These are phyloP conservation scores for Spizellomyces punctatus DNA, from an alignment of 192 early-diverging fungal species.

Conservation along the genomic window DNA sequence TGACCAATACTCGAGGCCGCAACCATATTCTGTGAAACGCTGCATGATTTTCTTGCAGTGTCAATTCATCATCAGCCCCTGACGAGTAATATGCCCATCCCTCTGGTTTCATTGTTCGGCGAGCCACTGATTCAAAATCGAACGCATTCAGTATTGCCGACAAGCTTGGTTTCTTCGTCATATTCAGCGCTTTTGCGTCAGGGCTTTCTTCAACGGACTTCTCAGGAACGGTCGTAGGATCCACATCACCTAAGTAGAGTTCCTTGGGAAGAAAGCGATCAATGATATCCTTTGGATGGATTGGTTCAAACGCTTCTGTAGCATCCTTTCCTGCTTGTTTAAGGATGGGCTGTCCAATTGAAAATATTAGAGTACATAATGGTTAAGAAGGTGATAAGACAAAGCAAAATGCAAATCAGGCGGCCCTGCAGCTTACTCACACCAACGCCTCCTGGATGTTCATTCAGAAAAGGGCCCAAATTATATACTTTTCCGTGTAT, in stretches of 20 bases:
- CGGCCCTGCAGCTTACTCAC: not conserved
- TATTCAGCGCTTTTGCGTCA: constrained; percentile 29
- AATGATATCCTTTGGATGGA: constrained; percentile 72
- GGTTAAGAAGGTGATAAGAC: too few relatives aligned
- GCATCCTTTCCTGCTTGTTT: constrained; percentile 72
- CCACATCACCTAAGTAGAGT: constrained; percentile 57
- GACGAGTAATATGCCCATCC: constrained; percentile 86
- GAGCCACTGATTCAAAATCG: constrained; percentile 76
- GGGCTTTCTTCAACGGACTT: not conserved
- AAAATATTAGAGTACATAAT: not conserved
- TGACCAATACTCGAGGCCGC: constrained; percentile 54
- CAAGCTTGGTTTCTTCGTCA: constrained; percentile 53
- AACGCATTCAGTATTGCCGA: constrained; percentile 65
- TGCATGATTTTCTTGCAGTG: constrained; percentile 77
- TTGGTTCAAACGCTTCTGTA: constrained; percentile 63
- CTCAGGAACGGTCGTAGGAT: constrained; percentile 33
- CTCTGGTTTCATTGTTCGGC: constrained; percentile 56
- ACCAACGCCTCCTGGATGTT: constrained; percentile 53
- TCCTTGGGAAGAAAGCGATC: constrained; percentile 49
- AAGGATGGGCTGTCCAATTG: constrained; percentile 45
- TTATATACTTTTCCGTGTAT: constrained; percentile 50
- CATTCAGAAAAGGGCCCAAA: constrained; percentile 49
- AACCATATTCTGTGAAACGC: constrained; percentile 75
- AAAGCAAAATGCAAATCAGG: too few relatives aligned
- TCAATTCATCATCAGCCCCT: constrained; percentile 79